Percentiles rank a stretch among this genome's conserved stretches.
phyloP scores from a whole-genome alignment of 2,329 filamentous ascomycete genomes.

The Drechslerella stenobrocha region DNA sequence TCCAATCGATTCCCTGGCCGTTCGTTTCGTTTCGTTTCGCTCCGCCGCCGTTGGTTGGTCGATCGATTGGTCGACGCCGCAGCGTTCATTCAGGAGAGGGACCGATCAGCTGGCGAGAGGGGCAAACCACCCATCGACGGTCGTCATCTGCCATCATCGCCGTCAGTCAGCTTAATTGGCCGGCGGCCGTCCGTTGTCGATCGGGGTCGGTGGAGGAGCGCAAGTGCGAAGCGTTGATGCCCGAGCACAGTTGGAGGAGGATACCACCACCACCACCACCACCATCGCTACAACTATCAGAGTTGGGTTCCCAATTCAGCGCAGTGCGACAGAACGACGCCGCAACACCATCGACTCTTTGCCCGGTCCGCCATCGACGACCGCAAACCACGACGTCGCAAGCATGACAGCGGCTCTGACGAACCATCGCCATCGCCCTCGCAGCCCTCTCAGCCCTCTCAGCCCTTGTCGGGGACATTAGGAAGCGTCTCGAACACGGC shows the following conservation, averaged over 20 bases:
- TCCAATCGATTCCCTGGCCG: background rate
- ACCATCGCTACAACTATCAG: too few relatives aligned
- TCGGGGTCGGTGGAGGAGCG: too few relatives aligned
- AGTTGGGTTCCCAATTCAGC: constrained; percentile 1
- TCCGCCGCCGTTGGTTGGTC: background rate
- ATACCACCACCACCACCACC: too few relatives aligned
- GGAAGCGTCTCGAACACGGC: background rate
- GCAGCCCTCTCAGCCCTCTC: constrained; percentile 6
- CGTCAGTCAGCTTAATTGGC: constrained; percentile 4
- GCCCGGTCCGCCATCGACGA: background rate
- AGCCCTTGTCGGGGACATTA: background rate
- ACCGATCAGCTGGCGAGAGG: constrained; percentile 11
- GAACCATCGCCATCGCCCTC: background rate
- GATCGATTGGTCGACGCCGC: background rate
- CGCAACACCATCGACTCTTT: too few relatives aligned
- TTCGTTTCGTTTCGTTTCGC: constrained; percentile 1
- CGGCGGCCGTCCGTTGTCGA: constrained; percentile 5
- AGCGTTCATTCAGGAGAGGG: background rate
- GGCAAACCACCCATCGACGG: constrained; percentile 17
- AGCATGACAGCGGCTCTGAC: background rate
- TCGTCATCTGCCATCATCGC: constrained; percentile 6
- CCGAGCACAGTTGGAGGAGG: too few relatives aligned
- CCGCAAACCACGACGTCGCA: background rate
- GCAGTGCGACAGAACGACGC: background rate
- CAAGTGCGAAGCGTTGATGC: too few relatives aligned